These are phyloP conservation scores for Macrocybe gigantea DNA, from an alignment of 768 basidiomycete genomes.

Conservation along the genomic window DNA sequence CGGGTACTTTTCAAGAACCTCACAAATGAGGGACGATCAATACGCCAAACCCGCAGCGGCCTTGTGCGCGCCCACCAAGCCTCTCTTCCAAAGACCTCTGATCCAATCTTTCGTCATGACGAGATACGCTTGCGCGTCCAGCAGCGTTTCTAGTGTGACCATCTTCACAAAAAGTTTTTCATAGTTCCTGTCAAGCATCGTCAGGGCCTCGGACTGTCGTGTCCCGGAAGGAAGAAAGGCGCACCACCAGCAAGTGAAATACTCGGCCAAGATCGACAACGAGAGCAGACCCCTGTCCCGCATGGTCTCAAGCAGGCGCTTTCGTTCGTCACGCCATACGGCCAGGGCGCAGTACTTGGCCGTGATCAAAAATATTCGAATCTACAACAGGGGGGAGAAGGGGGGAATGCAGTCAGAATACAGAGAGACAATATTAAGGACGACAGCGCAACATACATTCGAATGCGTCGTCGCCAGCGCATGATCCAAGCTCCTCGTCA, in stretches of 20 bases:
- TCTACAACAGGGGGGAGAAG: conserved; percentile 25
- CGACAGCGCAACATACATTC: conserved; percentile 35
- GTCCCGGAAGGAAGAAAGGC: conserved; percentile 16
- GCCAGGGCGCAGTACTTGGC: conserved; percentile 83
- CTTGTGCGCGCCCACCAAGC: conserved; percentile 59
- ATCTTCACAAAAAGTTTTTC: conserved; percentile 45
- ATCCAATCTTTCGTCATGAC: conserved; percentile 59
- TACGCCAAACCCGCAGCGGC: conserved; percentile 66
- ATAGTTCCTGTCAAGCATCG: conserved; percentile 44
- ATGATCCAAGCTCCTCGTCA: conserved; percentile 79
- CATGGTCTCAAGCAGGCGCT: conserved; percentile 39
- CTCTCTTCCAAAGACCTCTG: conserved; percentile 51
- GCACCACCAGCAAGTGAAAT: conserved; percentile 66
- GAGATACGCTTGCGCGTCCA: conserved; percentile 58
- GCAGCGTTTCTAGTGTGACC: conserved; percentile 47
- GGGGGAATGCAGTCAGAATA: not conserved
- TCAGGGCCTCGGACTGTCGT: conserved; percentile 1
- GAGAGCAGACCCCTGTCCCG: conserved; percentile 46
- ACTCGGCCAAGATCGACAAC: conserved; percentile 38
- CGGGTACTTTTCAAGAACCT: too few relatives aligned
- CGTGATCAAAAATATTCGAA: conserved; percentile 86
- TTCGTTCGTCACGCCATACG: conserved; percentile 69
- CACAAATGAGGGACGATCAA: not conserved
- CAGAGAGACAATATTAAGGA: not conserved
- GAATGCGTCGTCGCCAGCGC: conserved; percentile 86